Base-by-base conservation (phyloP, 768 basidiomycete species). In the Calocera viscosa region DNA sequence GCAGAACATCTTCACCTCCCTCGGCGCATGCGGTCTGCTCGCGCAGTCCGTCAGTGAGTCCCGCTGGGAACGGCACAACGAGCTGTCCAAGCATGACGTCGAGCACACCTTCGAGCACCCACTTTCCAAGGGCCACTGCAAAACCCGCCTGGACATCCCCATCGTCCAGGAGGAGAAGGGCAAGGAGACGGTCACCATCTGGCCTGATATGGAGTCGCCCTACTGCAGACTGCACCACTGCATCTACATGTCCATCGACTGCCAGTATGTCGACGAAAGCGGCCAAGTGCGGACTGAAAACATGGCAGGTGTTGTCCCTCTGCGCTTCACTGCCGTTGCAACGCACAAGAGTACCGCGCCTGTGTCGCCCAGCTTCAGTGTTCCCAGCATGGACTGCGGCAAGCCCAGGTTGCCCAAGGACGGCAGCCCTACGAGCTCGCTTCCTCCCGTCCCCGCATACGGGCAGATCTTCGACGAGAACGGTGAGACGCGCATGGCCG, bases 231-330 rank as follows among this genome's bases (percentile, higher is more conserved):
- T 60, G 2, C 53, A 60, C 30, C 53, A 60, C 53, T 60, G 53
- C 53, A 60, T 60, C 30, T 60, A 60, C 53, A 60, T 60, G 53
- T 14, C 53, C 53, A 60, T 60, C 53, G 53, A 60, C 53, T 60
- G 53, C 30, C 11, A 32, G 30, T 60, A 60, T 22, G 53, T 60
- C 26, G 53, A 60, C 30, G 53, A 60, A 8, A 8, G 7, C 26
- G 53, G 53, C 2, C 26, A 60, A 30, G 26, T 60, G 5, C 53
- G 30, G 8, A 60, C 53, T 8, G 53, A 60, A 26, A 60, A 60
- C 53, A 28, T 60, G 53, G 53, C 53, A 5, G 53, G 53, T 19
- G 30, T 32, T 26, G 53, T 60, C 30, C 53, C 53, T 19, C 26
- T 60, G 26, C 53, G 53, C 53, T 60, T 60, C 30, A 60, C 53